These are phyloP conservation scores for Geotrichum europaeum DNA, from an alignment of 1,139 yeast species.

Conservation along the genomic window DNA sequence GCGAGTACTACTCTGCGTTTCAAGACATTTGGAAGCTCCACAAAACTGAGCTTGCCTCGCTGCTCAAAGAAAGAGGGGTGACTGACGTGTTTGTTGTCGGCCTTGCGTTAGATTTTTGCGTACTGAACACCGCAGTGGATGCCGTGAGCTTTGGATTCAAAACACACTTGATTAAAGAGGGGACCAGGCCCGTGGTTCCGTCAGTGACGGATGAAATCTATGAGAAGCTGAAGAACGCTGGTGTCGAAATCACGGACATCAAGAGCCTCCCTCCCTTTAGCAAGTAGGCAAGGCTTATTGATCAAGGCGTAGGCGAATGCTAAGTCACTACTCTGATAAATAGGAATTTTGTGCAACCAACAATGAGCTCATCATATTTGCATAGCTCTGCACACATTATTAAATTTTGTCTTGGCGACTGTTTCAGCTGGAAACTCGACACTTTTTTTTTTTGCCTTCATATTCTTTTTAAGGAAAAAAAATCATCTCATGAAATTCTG, in stretches of 20 bases:
- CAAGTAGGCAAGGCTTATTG: no score
- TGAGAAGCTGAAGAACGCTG: constrained; percentile 8
- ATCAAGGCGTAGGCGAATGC: no score
- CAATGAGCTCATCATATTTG: background rate
- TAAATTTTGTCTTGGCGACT: background rate
- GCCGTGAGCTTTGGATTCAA: constrained; percentile 55
- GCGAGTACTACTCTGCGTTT: constrained; percentile 90
- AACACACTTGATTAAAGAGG: constrained; percentile 54
- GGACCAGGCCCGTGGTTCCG: constrained; percentile 45
- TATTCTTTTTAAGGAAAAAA: background rate
- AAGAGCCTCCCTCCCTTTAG: background rate
- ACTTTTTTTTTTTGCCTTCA: background rate
- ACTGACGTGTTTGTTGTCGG: constrained; percentile 71
- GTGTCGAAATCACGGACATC: constrained; percentile 5
- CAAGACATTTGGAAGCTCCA: constrained; percentile 70
- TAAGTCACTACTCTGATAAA: no score
- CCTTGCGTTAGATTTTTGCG: constrained; percentile 82
- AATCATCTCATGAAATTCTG: background rate
- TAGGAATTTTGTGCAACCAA: no score
- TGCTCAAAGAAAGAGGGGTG: constrained; percentile 43
- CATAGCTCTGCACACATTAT: background rate
- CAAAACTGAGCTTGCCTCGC: constrained; percentile 55
- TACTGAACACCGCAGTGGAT: constrained; percentile 66
- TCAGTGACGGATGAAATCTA: constrained; percentile 22
- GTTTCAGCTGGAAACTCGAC: background rate